Base-by-base conservation (phyloP, 192 early-diverging fungal species). In the Coemansia guatemalensis region DNA sequence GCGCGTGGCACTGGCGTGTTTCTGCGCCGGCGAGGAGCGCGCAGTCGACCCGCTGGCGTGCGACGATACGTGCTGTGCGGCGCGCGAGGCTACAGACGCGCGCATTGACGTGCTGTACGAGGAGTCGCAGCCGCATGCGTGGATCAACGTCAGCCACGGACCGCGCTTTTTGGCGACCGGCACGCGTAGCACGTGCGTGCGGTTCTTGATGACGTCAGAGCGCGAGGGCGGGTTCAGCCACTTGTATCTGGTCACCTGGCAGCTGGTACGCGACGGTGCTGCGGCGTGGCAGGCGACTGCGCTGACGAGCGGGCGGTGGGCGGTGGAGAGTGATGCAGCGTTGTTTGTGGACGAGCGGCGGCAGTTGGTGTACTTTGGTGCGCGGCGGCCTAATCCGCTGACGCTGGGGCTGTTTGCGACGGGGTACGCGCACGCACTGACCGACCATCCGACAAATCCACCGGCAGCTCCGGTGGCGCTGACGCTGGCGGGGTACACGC, bases 311-410 rank as follows among this genome's bases (percentile, higher is more conserved):
- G 67, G 67, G 18, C n/a, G 4, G 21, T 68, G 67, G 67, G 44
- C 67, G 0, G 67, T 68, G 5, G 50, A 52, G 18, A 54, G 49
- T 57, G 67, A 62, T 26, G 65, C 50, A 7, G 48, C 58, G 8
- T 39, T 68, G 20, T 56, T 68, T 62, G 60, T 68, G 5, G 67
- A 68, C 48, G 59, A 68, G 47, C 8, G 6, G 24, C 52, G 53
- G 14, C 24, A 26, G 5, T 22, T 62, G 5, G 67, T 68, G 53
- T 68, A 51, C 47, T 68, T 68, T 57, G 53, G 44, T 20, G 67
- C 67, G 12, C 60, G 67, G n/a, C 44, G 60, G 6, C 59, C 58
- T 1, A 68, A 60, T 35, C 67, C 67, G 9, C 60, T 68, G 3
- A 62, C 58, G 2, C n/a, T 17, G 21, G 56, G 62, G 8, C 44